Percentiles rank a stretch among this genome's conserved stretches.
Conservation (phyloP, 1,284 basidiomycete genomes). For the Ustilago esculenta region DNA sequence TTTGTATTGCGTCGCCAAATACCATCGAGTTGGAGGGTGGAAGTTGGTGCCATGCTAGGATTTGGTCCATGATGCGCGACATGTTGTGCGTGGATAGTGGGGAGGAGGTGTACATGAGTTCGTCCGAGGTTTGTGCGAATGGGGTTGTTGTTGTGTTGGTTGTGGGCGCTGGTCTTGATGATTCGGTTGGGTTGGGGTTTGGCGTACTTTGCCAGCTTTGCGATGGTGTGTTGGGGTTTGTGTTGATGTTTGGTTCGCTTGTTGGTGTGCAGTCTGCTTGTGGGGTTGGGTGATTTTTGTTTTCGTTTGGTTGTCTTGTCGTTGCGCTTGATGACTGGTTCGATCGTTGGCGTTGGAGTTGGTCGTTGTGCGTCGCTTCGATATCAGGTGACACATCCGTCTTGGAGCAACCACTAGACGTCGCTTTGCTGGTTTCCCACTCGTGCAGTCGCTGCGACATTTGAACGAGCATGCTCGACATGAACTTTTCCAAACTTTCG, state of each 20-base stretch:
- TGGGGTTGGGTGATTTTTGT: not conserved
- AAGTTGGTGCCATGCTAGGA: constrained; percentile 13
- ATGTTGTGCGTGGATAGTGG: constrained; percentile 15
- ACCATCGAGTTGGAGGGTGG: not conserved
- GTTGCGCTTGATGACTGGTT: no score
- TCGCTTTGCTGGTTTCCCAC: not conserved
- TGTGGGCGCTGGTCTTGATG: not conserved
- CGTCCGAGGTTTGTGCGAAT: no score
- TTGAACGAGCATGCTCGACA: constrained; percentile 16
- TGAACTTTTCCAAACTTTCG: constrained; percentile 15
- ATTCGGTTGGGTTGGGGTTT: not conserved
- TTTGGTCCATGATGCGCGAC: constrained; percentile 31
- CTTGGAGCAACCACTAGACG: no score
- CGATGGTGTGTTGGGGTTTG: not conserved
- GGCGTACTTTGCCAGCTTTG: constrained; percentile 3
- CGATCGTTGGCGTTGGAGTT: no score
- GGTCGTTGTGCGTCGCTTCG: no score
- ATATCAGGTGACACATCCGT: no score
- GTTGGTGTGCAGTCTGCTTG: not conserved
- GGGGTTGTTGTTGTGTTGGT: no score
- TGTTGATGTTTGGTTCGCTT: not conserved
- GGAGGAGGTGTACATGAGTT: constrained; percentile 1
- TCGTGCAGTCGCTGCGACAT: constrained; percentile 13
- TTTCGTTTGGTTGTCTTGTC: no score
- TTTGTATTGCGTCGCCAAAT: no score